phyloP scores from a whole-genome alignment of 192 early-diverging fungal genomes.

The Rhizoclosmatium globosum region DNA sequence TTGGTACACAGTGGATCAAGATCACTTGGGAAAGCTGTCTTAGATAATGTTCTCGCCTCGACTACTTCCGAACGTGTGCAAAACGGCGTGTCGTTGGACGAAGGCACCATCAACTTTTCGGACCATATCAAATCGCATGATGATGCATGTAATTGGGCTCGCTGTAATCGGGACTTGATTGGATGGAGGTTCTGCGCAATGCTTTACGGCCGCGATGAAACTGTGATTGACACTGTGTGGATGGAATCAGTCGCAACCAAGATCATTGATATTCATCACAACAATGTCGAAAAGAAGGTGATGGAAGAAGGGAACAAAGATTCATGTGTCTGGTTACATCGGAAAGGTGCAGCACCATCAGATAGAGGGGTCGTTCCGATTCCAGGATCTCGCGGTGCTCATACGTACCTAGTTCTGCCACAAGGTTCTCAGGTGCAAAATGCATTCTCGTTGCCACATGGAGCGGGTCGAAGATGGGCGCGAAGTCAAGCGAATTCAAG shows the following conservation, averaged over 20 bases:
- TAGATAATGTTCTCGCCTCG: slow-evolving; percentile 39
- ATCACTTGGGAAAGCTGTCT: slow-evolving; percentile 58
- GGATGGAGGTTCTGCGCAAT: slow-evolving; percentile 56
- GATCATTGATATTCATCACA: slow-evolving; percentile 68
- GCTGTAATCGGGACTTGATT: slow-evolving; percentile 62
- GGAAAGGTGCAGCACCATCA: slow-evolving; percentile 68
- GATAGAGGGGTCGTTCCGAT: slow-evolving; percentile 63
- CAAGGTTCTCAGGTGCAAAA: slow-evolving; percentile 45
- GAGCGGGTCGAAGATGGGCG: slow-evolving; percentile 60
- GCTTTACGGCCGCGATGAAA: slow-evolving; percentile 25
- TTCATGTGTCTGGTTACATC: slow-evolving; percentile 54
- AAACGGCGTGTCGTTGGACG: slow-evolving; percentile 4
- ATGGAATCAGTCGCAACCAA: slow-evolving; percentile 21
- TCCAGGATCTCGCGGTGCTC: slow-evolving; percentile 65
- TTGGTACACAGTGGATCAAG: slow-evolving; percentile 68
- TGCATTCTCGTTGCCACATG: slow-evolving; percentile 66
- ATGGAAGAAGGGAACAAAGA: slow-evolving; percentile 12
- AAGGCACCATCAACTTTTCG: slow-evolving; percentile 37
- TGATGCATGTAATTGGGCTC: slow-evolving; percentile 58
- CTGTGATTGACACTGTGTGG: not conserved
- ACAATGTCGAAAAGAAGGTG: slow-evolving; percentile 50
- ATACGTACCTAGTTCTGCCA: slow-evolving; percentile 65
- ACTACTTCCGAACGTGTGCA: not conserved
- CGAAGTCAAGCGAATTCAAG: slow-evolving; percentile 52
- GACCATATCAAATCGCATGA: slow-evolving; percentile 59